Conservation (phyloP, 306 rosid genomes). For the Delonix regia region DNA sequence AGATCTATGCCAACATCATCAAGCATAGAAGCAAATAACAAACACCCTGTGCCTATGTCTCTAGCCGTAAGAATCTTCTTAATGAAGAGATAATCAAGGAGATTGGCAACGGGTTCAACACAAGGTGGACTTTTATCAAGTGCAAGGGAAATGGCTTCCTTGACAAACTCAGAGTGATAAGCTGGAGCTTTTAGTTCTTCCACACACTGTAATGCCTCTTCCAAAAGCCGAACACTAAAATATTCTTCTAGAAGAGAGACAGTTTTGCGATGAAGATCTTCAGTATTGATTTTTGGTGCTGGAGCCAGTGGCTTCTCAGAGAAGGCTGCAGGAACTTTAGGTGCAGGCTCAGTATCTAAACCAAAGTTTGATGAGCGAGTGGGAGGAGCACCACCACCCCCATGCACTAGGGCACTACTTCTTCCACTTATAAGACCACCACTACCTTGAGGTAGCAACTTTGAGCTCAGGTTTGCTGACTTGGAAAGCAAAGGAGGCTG, state of each 20-base stretch:
- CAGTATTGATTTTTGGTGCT: conserved; percentile 49
- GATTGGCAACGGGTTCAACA: conserved; percentile 66
- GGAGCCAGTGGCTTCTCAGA: conserved; percentile 63
- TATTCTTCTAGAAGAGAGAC: conserved; percentile 80
- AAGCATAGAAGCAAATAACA: conserved; percentile 64
- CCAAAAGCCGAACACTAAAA: conserved; percentile 66
- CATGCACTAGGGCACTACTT: conserved; percentile 83
- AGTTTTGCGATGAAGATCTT: conserved; percentile 61
- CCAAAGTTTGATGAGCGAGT: conserved; percentile 50
- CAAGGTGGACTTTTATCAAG: conserved; percentile 79
- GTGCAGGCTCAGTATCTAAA: conserved; percentile 46
- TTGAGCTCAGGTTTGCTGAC: conserved; percentile 56
- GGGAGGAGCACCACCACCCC: conserved; percentile 54
- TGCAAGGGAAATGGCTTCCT: conserved; percentile 77
- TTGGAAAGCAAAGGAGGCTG: conserved; percentile 64
- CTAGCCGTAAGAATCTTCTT: conserved; percentile 58
- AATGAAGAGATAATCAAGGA: conserved; percentile 58
- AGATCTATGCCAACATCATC: conserved; percentile 79
- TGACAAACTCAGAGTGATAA: conserved; percentile 82
- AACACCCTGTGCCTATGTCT: conserved; percentile 75
- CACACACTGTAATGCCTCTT: conserved; percentile 91
- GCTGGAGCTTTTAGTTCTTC: conserved; percentile 80
- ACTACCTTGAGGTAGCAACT: conserved; percentile 90
- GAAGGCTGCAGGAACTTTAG: conserved; percentile 44
- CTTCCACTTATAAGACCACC: conserved; percentile 68